Percentiles rank a stretch among this genome's conserved stretches.
Conservation (phyloP, 1,139 yeast species). For the Geotrichum reessii region DNA sequence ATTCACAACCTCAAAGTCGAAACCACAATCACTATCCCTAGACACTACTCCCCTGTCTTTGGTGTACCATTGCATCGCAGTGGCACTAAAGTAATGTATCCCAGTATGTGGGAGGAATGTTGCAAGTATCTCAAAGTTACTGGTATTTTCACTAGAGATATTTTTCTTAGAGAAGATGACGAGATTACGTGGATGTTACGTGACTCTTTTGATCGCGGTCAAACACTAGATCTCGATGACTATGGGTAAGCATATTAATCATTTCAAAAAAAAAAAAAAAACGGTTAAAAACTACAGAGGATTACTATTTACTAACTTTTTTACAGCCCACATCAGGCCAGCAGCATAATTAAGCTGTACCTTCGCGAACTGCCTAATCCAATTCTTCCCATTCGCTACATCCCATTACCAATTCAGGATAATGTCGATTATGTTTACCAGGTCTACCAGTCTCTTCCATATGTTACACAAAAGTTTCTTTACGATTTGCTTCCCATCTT, state of each 20-base stretch:
- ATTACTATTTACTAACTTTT: slow-evolving; percentile 6
- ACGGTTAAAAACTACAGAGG: too few relatives aligned
- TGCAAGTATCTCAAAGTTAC: slow-evolving; percentile 25
- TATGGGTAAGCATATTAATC: slow-evolving; percentile 20
- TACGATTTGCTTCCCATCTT: slow-evolving; percentile 14
- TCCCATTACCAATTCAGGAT: slow-evolving; percentile 10
- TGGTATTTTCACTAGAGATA: slow-evolving; percentile 21
- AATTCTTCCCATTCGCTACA: slow-evolving; percentile 9
- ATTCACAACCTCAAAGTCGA: slow-evolving; percentile 43
- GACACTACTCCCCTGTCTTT: slow-evolving; percentile 34
- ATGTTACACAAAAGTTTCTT: slow-evolving; percentile 14
- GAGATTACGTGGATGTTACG: slow-evolving; percentile 31
- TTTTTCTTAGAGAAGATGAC: slow-evolving; percentile 20
- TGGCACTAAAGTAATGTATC: slow-evolving; percentile 21
- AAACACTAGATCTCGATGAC: slow-evolving; percentile 34
- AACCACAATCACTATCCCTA: slow-evolving; percentile 33
- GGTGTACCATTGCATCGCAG: slow-evolving; percentile 30
- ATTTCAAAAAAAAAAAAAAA: too few relatives aligned
- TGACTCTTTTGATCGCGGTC: slow-evolving; percentile 39
- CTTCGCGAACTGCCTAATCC: slow-evolving; percentile 16
- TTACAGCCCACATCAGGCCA: slow-evolving; percentile 24
- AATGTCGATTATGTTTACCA: slow-evolving; percentile 5
- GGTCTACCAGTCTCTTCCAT: slow-evolving; percentile 14
- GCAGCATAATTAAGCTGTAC: slow-evolving; percentile 12
- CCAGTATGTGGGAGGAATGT: slow-evolving; percentile 32